Evolutionary conservation across 1,284 basidiomycete genomes (phyloP).

Genomic region (Ustilago crameri): DNA sequence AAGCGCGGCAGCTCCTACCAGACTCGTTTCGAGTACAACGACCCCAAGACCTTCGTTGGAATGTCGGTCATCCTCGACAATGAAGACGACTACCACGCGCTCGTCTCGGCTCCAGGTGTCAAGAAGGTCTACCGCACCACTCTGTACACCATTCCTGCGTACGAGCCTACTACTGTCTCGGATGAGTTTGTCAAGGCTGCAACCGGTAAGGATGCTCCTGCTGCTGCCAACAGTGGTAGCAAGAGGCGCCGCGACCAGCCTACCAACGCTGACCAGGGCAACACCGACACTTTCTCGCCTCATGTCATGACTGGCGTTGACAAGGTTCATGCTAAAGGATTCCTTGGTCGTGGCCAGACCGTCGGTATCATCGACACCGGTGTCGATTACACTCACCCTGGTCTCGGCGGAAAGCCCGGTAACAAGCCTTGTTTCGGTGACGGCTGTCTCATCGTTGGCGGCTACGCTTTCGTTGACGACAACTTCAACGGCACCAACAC

Average conservation of each 20-base stretch:
- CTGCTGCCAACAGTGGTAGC: conserved; percentile 9
- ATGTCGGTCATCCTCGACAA: conserved; percentile 48
- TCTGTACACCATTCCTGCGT: conserved; percentile 45
- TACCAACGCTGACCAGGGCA: conserved; percentile 27
- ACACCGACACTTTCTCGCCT: conserved; percentile 51
- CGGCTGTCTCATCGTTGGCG: conserved; percentile 49
- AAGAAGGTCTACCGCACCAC: conserved; percentile 41
- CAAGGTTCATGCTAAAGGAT: conserved; percentile 72
- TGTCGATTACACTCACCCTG: conserved; percentile 75
- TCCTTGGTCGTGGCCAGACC: conserved; percentile 72
- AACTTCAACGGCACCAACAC: conserved; percentile 65
- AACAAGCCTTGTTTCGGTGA: conserved; percentile 51
- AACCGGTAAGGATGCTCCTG: conserved; percentile 24
- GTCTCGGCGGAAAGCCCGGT: conserved; percentile 71
- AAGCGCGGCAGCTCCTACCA: conserved; percentile 45
- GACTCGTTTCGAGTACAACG: conserved; percentile 49
- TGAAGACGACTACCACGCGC: conserved; percentile 45
- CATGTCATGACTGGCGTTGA: conserved; percentile 69
- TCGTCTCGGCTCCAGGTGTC: conserved; percentile 45
- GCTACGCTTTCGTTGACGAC: conserved; percentile 65
- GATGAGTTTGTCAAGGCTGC: conserved; percentile 45
- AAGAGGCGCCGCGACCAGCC: conserved; percentile 42
- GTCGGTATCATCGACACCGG: conserved; percentile 72
- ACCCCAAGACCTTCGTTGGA: conserved; percentile 50
- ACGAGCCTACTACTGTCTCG: conserved; percentile 37